Evolutionary conservation across 2,329 filamentous ascomycete genomes (phyloP).

Genomic region (Diaporthe amygdali): DNA sequence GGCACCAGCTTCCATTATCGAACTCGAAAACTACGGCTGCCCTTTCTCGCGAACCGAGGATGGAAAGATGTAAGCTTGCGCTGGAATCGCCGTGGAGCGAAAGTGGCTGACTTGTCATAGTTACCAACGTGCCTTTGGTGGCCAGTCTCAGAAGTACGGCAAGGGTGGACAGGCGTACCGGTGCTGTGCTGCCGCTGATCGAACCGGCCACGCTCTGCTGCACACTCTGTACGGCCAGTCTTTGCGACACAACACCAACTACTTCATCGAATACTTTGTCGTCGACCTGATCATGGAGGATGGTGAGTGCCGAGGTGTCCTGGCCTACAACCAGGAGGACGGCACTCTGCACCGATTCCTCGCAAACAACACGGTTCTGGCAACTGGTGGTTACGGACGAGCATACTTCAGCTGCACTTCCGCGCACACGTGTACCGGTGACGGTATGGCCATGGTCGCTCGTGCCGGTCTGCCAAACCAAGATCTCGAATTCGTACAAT

Average conservation of each 20-base stretch:
- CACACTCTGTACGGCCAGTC: slow-evolving; percentile 99
- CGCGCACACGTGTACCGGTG: slow-evolving; percentile 97
- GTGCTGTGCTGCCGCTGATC: slow-evolving; percentile 93
- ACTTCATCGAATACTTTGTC: slow-evolving; percentile 99
- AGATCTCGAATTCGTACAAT: slow-evolving; percentile 99
- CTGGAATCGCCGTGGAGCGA: not conserved
- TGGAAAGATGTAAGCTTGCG: slow-evolving; percentile 77
- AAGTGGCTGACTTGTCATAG: slow-evolving; percentile 45
- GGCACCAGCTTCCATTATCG: slow-evolving; percentile 87
- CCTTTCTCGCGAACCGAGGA: slow-evolving; percentile 97
- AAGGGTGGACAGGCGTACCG: slow-evolving; percentile 98
- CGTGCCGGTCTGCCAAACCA: slow-evolving; percentile 98
- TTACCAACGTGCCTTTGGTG: slow-evolving; percentile 98
- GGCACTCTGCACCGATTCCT: slow-evolving; percentile 97
- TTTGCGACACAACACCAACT: slow-evolving; percentile 96
- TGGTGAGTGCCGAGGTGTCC: slow-evolving; percentile 92
- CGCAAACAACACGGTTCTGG: slow-evolving; percentile 94
- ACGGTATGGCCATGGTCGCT: slow-evolving; percentile 99
- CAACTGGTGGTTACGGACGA: slow-evolving; percentile 96
- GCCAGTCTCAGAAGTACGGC: slow-evolving; percentile 92
- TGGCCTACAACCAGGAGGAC: slow-evolving; percentile 99
- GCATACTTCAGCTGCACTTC: slow-evolving; percentile 99
- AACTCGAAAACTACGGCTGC: slow-evolving; percentile 97
- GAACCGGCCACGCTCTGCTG: slow-evolving; percentile 95
- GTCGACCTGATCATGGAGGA: slow-evolving; percentile 97